Evolutionary conservation across 495 filamentous ascomycete species (phyloP), one percentile per base, ranked within the genome.

Genomic region (Physcia stellaris): DNA sequence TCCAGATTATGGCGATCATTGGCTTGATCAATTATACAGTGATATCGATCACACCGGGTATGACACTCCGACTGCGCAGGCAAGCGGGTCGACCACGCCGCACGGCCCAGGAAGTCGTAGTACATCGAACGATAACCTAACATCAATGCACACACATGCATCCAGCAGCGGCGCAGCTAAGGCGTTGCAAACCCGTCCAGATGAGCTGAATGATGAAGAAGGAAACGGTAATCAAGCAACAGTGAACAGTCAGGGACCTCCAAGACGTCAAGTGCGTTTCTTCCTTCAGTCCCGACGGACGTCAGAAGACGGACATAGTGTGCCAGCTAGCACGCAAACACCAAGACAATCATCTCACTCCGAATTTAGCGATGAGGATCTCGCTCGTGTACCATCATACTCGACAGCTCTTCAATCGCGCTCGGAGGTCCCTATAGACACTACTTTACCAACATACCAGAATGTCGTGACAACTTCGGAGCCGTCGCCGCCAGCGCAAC

Each of bases 11-110:
- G 83, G 81, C 32, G 73, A 85, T 45, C 88, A 95, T 58, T 67
- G 73, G 13, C 70, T 94, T 29, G 90, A 98, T 61, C 79, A 84
- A 50, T 60, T 95, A 3, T 98, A 90, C 57, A 80, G 83, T 43
- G 82, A 87, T 39, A 64, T 94, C 32, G 82, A 92, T 54, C 66
- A 70, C 12, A 75, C 59, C 26, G 81, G 79, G 22, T 79, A 85
- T 48, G 73, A 82, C 51, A 93, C 87, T 1, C 83, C 85, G 6
- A 70, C 61, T 9, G 58, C 66, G n/a, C 53, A 65, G 35, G 62
- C 62, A 23, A 90, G 83, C 45, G 79, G 78, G 27, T 55, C 77
- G 19, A 79, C 69, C 45, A 93, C 84, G 2, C 90, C 90, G 0
- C 75, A 83, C 40, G 77, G 73, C 42, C 63, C 64, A 17, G 77